Base-by-base conservation (phyloP, 345 rosid species). In the Microcos paniculata region DNA sequence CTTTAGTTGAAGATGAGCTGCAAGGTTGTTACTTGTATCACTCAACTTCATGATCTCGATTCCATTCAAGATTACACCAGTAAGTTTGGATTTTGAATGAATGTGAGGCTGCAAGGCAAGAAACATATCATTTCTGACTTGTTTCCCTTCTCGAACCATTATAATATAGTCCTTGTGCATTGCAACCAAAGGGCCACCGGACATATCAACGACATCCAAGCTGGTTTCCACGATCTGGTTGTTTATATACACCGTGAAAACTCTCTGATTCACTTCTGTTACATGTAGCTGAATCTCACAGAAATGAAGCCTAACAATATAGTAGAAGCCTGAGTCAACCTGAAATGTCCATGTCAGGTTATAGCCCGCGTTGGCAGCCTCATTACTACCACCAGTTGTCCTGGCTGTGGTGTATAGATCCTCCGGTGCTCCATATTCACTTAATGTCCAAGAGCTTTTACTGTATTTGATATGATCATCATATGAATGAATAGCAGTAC, bases 41-140 rank as follows among this genome's bases (percentile, higher is more conserved):
- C 65, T 42, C 62, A 58, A 72, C 73, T 85, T 87, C 79, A 87
- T 77, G 13, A 87, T 66, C 79, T 87, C 87, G n/a, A 87, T n/a
- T 21, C 88, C 85, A 38, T 80, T 85, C 49, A 85, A 33, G 5
- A 78, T 68, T 7, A 82, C 84, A 62, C 83, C 88, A 6, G 62
- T 45, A 57, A 31, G 77, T 14, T 35, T 23, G 1, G 88, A 66
- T 1, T 24, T n/a, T 3, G 61, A 33, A 1, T 1, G 14, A 0
- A 55, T 58, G 7, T 63, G 24, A 0, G 86, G 79, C 8, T 77
- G 80, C 75, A 87, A 38, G 4, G 81, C 81, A 10, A 85, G 48
- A 19, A 61, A 52, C 24, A 85, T 53, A 2, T 70, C 16, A 14
- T 6, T 43, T 23, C 33, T 77, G 30, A 57, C 76, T 2, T 69